Evolutionary conservation across 176 grass and related monocot genomes (phyloP), one percentile per base, ranked within the genome.

Genomic region (Chrysopogon serrulatus): DNA sequence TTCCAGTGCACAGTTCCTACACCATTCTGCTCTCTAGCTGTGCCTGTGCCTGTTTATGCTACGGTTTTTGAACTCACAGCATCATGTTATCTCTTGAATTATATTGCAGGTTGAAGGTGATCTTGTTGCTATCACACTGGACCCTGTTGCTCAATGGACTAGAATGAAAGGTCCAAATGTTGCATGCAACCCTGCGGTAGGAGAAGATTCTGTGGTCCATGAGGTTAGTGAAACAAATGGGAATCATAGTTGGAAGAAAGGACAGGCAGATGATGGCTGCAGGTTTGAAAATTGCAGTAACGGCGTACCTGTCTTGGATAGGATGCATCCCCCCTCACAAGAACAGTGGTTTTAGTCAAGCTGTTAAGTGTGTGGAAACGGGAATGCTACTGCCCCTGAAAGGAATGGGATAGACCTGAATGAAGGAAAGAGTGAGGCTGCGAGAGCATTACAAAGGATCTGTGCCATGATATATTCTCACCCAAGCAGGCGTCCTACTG

Each of bases 51-150:
- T 31, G 71, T 70, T 65, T 44, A 61, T 28, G 49, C 45, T 59
- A 48, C 14, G 1, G 11, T 66, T 81, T 23, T 67, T 41, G 7
- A 79, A 76, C 75, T 82, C 57, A 60, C 56, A 72, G 43, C 43
- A 44, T 56, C 68, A 32, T 86, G 71, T 62, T 64, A 48, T 85
- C 71, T 84, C 59, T 30, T 73, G 66, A 63, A 43, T 68, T 69
- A 59, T 65, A 18, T 83, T 84, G 36, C 89, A 96, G 96, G 79
- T 96, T 59, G 96, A 99, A 92, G 96, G 96, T 81, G 96, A 99
- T 92, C 13, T 87, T 85, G 96, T 98, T 77, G 96, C 93, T 77
- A 56, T 98, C 36, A 84, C 73, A 21, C 14, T 98, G 68, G 93
- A 96, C 81, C 96, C 93, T 90, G 80, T 92, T 67, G 57, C 53